Conservation (phyloP, 2,329 filamentous ascomycete species). For the Polytolypa hystricis region DNA sequence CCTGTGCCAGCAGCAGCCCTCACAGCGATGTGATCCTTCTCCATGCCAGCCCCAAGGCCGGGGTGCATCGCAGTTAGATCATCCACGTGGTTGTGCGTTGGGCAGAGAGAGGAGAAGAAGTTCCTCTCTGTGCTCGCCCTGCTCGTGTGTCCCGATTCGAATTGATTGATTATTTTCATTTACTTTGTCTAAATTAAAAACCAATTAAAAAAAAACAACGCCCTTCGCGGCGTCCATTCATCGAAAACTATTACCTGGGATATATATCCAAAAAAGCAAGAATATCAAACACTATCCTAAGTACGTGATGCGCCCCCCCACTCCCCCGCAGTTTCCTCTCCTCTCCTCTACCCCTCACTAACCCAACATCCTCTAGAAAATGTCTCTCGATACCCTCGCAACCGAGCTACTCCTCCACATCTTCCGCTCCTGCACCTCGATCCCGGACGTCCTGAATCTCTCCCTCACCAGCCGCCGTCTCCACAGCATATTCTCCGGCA, state of each 20-base stretch:
- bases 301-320: too few species aligned
- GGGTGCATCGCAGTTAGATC: conserved; percentile 18
- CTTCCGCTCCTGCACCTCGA: conserved; percentile 41
- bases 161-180: too few species aligned
- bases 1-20: conserved; percentile 4
- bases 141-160: conserved; percentile 1
- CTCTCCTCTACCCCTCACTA: neutral
- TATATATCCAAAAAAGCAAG: conserved; percentile 9
- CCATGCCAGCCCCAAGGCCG: conserved; percentile 21
- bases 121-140: conserved; percentile 3
- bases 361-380: conserved; percentile 25
- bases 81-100: neutral
- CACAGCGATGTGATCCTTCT: conserved; percentile 11
- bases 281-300: too few species aligned
- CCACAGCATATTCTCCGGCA: conserved; percentile 40
- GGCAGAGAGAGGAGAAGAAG: conserved; percentile 5
- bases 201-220: conserved; percentile 1
- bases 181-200: conserved; percentile 3
- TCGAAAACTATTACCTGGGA: neutral
- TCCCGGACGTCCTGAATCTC: conserved; percentile 44
- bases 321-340: too few species aligned
- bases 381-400: conserved; percentile 45
- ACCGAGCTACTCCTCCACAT: conserved; percentile 50
- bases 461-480: conserved; percentile 46
- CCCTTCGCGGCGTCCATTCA: neutral